Percentiles rank a stretch among this genome's conserved stretches.
These are phyloP conservation scores for Inonotus obliquus DNA, from an alignment of 1,284 basidiomycete genomes.

Conservation along the genomic window DNA sequence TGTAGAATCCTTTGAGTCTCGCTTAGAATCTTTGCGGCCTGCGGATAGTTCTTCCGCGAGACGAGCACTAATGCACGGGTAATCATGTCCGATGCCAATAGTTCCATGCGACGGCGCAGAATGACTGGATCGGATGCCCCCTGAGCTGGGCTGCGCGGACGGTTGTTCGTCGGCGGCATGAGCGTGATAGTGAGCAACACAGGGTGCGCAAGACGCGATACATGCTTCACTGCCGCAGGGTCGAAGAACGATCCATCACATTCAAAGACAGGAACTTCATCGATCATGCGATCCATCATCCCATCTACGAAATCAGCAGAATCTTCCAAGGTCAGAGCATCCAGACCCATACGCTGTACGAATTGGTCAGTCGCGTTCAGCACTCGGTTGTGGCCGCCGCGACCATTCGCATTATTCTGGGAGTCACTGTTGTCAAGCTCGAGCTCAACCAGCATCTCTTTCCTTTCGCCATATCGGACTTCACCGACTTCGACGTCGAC, in stretches of 20 bases:
- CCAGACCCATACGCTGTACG: slow-evolving; percentile 76
- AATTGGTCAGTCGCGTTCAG: slow-evolving; percentile 77
- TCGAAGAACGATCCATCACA: slow-evolving; percentile 93
- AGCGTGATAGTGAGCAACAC: slow-evolving; percentile 87
- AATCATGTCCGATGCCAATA: slow-evolving; percentile 92
- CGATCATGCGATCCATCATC: slow-evolving; percentile 88
- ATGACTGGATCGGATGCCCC: slow-evolving; percentile 75
- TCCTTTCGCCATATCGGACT: slow-evolving; percentile 84
- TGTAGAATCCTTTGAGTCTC: slow-evolving; percentile 87
- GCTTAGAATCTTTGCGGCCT: slow-evolving; percentile 81
- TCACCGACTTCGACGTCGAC: slow-evolving; percentile 96
- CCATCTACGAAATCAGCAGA: slow-evolving; percentile 68
- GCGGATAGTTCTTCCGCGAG: slow-evolving; percentile 78
- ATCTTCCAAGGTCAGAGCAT: slow-evolving; percentile 67
- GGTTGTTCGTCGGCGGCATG: slow-evolving; percentile 48
- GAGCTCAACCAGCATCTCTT: slow-evolving; percentile 92
- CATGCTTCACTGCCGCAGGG: slow-evolving; percentile 73
- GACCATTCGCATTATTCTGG: slow-evolving; percentile 30
- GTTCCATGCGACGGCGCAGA: slow-evolving; percentile 89
- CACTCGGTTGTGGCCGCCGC: slow-evolving; percentile 29
- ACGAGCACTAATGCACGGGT: slow-evolving; percentile 88
- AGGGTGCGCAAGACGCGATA: slow-evolving; percentile 82
- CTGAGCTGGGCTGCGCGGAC: slow-evolving; percentile 41
- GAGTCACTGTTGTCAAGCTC: slow-evolving; percentile 79
- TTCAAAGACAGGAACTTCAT: slow-evolving; percentile 89